Percentiles rank a stretch among this genome's conserved stretches.
phyloP scores from a whole-genome alignment of 345 rosid species.

The Salix dunnii region DNA sequence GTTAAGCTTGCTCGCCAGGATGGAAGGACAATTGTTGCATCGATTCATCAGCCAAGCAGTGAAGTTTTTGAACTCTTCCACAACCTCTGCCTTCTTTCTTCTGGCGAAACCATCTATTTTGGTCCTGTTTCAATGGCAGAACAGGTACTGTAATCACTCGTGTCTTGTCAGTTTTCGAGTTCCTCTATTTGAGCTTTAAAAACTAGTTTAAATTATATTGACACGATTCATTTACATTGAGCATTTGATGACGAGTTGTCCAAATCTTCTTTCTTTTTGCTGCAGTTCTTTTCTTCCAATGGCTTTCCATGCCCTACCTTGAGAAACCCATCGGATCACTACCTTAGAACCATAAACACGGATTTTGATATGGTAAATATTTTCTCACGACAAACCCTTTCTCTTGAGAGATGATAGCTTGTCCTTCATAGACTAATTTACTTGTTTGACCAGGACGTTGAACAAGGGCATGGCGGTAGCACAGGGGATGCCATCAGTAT shows the following conservation, averaged over 20 bases:
- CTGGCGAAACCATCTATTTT: conserved; percentile 46
- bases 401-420: no score
- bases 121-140: conserved; percentile 38
- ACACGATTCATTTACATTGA: not conserved
- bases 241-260: not conserved
- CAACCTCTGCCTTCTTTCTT: conserved; percentile 47
- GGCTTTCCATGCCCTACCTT: conserved; percentile 39
- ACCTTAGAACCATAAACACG: conserved; percentile 7
- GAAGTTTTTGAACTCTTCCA: conserved; percentile 44
- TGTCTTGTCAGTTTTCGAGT: no score
- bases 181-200: no score
- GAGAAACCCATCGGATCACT: conserved; percentile 11
- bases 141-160: conserved; percentile 19
- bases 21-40: conserved; percentile 35
- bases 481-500: not conserved
- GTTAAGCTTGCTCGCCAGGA: conserved; percentile 32
- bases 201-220: no score
- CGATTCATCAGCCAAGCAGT: conserved; percentile 36
- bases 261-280: not conserved
- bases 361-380: conserved; percentile 1
- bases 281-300: conserved; percentile 32
- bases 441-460: conserved; percentile 5
- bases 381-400: not conserved
- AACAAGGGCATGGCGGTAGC: not conserved
- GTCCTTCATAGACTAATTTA: not conserved